These are phyloP conservation scores for Graphilbum fragrans DNA, from an alignment of 2,329 filamentous ascomycete species.

Conservation along the genomic window DNA sequence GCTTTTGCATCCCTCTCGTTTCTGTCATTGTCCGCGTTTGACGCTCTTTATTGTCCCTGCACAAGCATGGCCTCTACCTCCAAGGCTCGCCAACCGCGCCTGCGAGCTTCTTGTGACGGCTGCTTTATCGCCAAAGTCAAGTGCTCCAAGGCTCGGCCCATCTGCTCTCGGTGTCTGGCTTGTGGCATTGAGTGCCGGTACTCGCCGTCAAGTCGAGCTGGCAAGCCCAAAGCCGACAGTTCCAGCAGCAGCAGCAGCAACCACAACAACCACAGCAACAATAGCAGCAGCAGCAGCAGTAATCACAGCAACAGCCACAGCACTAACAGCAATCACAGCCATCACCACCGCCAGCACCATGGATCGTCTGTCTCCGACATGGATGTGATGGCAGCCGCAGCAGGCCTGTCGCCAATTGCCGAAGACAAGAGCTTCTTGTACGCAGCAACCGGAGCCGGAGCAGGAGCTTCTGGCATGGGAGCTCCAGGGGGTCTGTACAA, in stretches of 20 bases:
- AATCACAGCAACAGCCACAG: not conserved
- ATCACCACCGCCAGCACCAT: not conserved
- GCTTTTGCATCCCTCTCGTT: too few species aligned
- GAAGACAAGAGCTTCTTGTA: constrained; percentile 20
- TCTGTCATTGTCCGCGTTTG: not conserved
- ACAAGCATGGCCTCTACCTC: constrained; percentile 12
- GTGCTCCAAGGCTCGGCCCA: constrained; percentile 39
- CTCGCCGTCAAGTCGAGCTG: constrained; percentile 37
- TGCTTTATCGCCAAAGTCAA: constrained; percentile 46
- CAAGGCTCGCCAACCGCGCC: constrained; percentile 16
- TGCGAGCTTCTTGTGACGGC: constrained; percentile 34
- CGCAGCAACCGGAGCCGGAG: constrained; percentile 2
- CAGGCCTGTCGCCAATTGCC: constrained; percentile 12
- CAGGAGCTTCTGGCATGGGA: constrained; percentile 14
- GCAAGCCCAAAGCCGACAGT: constrained; percentile 33
- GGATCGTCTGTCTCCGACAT: constrained; percentile 1
- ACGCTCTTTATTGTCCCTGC: not conserved
- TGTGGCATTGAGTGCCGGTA: constrained; percentile 38
- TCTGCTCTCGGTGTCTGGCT: constrained; percentile 37
- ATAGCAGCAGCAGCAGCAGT: not conserved
- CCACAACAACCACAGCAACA: not conserved
- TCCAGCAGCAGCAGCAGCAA: constrained; percentile 10
- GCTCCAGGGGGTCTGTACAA: constrained; percentile 16
- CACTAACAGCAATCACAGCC: not conserved
- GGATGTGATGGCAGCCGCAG: constrained; percentile 2